A percentile compares a stretch with the other conserved stretches of the same genome.
Conservation (phyloP, 257 asterid species). For the Phtheirospermum japonicum region DNA sequence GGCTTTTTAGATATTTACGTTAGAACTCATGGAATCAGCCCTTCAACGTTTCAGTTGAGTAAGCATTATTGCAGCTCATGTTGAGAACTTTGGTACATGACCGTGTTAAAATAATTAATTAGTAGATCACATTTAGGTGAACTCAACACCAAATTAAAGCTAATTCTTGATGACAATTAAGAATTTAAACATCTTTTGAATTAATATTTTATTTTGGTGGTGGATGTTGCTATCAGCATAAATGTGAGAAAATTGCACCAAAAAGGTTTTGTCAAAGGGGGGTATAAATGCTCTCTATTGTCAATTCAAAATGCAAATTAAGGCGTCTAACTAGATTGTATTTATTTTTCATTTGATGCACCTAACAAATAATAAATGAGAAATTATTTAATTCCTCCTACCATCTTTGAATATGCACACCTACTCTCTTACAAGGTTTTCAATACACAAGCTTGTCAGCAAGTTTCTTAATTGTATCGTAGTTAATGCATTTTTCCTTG, state of each 20-base stretch:
- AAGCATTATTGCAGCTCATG: no score
- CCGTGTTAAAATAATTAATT: no score
- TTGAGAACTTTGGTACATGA: no score
- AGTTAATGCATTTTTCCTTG: constrained; percentile 32
- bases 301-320: constrained; percentile 2
- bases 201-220: no score
- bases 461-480: constrained; percentile 20
- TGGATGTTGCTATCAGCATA: no score
- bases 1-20: no score
- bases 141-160: no score
- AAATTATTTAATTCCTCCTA: constrained; percentile 25
- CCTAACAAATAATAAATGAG: constrained; percentile 55
- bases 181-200: no score
- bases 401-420: constrained; percentile 40
- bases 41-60: no score
- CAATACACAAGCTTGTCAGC: constrained; percentile 26
- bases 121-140: no score
- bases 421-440: constrained; percentile 35
- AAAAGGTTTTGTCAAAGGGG: background rate
- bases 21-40: no score
- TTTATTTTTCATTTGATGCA: constrained; percentile 28
- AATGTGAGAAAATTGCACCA: background rate
- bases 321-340: constrained; percentile 22
- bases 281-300: background rate
- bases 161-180: no score